phyloP scores from a whole-genome alignment of 331 rosid genomes.

The Pyracantha coccinea region DNA sequence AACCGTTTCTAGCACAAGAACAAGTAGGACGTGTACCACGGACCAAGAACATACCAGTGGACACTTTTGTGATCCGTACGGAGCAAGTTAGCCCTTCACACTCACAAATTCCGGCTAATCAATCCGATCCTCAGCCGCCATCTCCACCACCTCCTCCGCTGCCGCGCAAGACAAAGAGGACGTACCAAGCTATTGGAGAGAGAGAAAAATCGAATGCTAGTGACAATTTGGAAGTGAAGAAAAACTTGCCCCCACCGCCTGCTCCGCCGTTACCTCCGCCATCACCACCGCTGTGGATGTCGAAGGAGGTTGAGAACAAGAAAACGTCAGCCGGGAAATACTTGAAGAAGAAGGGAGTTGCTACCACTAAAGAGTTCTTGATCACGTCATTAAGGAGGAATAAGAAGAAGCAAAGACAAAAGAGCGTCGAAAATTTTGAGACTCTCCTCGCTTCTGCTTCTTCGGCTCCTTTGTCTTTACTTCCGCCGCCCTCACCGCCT shows the following conservation, averaged over 20 bases:
- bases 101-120: not conserved
- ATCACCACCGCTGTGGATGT: not conserved
- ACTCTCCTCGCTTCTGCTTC: constrained; percentile 19
- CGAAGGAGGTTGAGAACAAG: constrained; percentile 15
- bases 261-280: not conserved
- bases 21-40: not conserved
- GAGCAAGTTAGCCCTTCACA: constrained; percentile 8
- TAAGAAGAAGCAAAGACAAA: constrained; percentile 63
- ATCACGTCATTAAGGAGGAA: constrained; percentile 33
- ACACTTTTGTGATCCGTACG: constrained; percentile 17
- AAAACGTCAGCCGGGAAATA: constrained; percentile 10
- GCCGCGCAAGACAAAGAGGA: constrained; percentile 24
- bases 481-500: constrained; percentile 18
- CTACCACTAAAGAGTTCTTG: constrained; percentile 51
- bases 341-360: constrained; percentile 39
- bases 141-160: constrained; percentile 5
- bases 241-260: not conserved
- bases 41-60: constrained; percentile 12
- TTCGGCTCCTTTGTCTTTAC: constrained; percentile 6
- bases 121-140: not conserved
- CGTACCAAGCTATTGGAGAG: constrained; percentile 18
- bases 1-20: constrained; percentile 4
- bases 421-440: constrained; percentile 55
- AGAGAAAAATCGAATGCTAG: constrained; percentile 1
- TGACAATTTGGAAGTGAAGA: constrained; percentile 3